Evolutionary conservation across 345 rosid genomes (phyloP).

Genomic region (Noccaea bulbosa): DNA sequence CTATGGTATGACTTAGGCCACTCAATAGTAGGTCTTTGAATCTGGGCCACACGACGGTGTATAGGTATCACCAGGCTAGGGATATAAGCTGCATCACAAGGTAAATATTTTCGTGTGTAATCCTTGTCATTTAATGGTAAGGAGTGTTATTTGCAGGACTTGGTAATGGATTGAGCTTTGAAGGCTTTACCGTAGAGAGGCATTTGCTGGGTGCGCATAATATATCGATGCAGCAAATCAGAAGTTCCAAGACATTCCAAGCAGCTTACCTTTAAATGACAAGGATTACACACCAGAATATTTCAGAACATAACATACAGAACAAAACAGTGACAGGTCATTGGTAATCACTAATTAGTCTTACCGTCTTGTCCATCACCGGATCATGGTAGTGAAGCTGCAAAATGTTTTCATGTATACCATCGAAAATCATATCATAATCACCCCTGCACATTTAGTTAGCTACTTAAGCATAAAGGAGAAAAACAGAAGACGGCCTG

Average conservation of each 20-base stretch:
- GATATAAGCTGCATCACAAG: conserved; percentile 65
- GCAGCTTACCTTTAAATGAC: conserved; percentile 66
- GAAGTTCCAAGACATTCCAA: conserved; percentile 72
- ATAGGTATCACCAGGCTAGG: conserved; percentile 66
- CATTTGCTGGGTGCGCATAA: conserved; percentile 80
- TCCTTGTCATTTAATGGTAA: background rate
- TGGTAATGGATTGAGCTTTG: conserved; percentile 3
- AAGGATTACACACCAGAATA: conserved; percentile 30
- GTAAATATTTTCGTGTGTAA: background rate
- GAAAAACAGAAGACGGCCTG: background rate
- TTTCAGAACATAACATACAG: conserved; percentile 29
- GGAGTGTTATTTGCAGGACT: conserved; percentile 22
- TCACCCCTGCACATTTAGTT: conserved; percentile 75
- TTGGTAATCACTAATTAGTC: conserved; percentile 39
- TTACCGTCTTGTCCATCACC: conserved; percentile 87
- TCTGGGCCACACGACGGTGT: conserved; percentile 74
- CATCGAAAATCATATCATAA: conserved; percentile 82
- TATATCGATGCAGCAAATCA: conserved; percentile 68
- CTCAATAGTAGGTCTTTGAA: conserved; percentile 78
- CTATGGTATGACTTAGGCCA: conserved; percentile 94
- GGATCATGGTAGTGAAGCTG: conserved; percentile 95
- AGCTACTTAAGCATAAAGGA: conserved; percentile 38
- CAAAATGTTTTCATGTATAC: conserved; percentile 85
- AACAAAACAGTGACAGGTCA: conserved; percentile 23
- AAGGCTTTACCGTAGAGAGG: conserved; percentile 60